Evolutionary conservation across 306 rosid genomes (phyloP), one percentile per base, ranked within the genome.

Genomic region (Biancaea sappan): DNA sequence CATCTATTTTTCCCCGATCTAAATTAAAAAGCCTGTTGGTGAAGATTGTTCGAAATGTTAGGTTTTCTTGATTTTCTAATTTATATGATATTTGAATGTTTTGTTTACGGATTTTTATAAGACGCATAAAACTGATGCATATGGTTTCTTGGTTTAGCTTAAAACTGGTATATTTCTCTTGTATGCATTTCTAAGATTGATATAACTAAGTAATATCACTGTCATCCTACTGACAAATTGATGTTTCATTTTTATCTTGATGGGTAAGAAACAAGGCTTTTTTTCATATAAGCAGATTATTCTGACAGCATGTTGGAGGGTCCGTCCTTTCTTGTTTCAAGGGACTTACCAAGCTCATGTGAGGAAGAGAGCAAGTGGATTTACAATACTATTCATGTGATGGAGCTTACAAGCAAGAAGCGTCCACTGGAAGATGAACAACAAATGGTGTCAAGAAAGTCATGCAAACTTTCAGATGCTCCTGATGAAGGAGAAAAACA

Each of bases 331-430:
- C 73, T 86, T 8, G 72, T 85, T 48, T 69, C 87, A 1, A 86
- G 88, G 83, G 81, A 81, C 66, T 66, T 80, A 65, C 81, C 89
- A 0, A 83, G 81, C 73, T 85, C 89, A 3, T 78, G 89, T 32
- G 85, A 86, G 76, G 78, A 81, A 52, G 93, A 85, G 81, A 88
- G 88, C 79, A 50, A 79, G 75, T 83, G 96, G 91, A 50, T 71
- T 78, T 85, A 78, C 72, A 73, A 70, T 46, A 56, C 83, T 47
- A 75, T 48, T 13, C 61, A 51, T 9, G 43, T 85, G 38, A 66
- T 84, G 70, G 85, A 90, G 72, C 71, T 68, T 3, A 78, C 91
- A 12, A 69, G 37, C 80, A 79, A 67, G 53, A 85, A 85, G 84
- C 86, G 75, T 37, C 54, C 14, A 16, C 61, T 72, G 48, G 86